Evolutionary conservation across 768 basidiomycete species (phyloP), one percentile per base, ranked within the genome.

Genomic region (Cystoderma amianthinum): DNA sequence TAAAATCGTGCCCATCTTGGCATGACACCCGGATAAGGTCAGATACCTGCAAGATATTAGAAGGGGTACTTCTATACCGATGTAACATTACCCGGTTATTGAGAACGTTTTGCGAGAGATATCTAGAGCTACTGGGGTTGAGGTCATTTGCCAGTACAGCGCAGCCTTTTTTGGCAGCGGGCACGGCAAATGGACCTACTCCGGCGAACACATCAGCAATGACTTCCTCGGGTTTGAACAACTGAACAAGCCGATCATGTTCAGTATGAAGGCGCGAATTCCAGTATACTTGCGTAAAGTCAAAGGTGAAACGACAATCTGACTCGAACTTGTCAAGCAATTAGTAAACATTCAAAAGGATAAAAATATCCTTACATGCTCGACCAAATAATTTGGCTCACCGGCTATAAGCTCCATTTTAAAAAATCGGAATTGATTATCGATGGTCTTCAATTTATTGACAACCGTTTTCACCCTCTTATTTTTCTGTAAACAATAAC

Each of bases 241-340:
- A 49, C 13, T 72, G 58, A 32, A 98, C 86, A 12, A 99, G 69
- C 2, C 94, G 82, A 19, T 81, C 78, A 55, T 99, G 96, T 56
- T 99, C 96, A 3, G 82, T 80, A 43, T 91, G 86, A 24, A 99
- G 66, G 25, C 96, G 82, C 12, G 94, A 95, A 65, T 99, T 99
- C 94, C 94, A 99, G 62, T 99, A 99, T 10, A 98, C 96, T 55
- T 82, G 72, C 4, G 85, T 82, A 56, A 98, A 99, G 59, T 99
- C 93, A 53, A 99, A 98, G 1, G 74, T 82, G 62, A 98, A 98
- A 22, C 67, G 69, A 59, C 93, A 97, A 50, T 80, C 75, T 5
- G 83, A 78, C 67, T 99, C 95, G 47, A 73, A 73, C 93, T 96
- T n/a, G n/a, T n/a, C n/a, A 28, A 25, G 23, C 35, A 21, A 34